Conservation (phyloP, 768 basidiomycete genomes). For the Botryobasidium botryosum region DNA sequence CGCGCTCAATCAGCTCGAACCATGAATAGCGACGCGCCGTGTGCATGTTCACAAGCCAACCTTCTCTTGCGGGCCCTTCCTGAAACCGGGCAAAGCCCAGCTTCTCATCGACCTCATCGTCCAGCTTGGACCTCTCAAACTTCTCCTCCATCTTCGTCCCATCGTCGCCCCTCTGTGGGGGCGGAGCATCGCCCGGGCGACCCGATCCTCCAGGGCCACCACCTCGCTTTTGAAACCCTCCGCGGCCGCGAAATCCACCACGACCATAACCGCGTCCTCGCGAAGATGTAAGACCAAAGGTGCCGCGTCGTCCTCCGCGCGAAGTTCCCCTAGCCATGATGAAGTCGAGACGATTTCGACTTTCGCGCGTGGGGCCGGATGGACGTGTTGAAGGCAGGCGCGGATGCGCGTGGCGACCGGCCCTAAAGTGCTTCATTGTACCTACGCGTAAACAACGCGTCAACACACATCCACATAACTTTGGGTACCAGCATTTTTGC, state of each 20-base stretch:
- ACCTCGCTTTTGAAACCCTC: slow-evolving; percentile 33
- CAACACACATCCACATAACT: no score
- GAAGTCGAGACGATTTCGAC: no score
- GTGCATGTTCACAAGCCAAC: slow-evolving; percentile 99
- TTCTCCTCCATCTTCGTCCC: slow-evolving; percentile 72
- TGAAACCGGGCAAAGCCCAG: slow-evolving; percentile 72
- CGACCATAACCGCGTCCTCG: no score
- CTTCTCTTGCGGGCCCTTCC: slow-evolving; percentile 61
- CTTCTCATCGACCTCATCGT: slow-evolving; percentile 86
- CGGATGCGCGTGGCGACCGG: no score
- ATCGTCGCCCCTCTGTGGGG: slow-evolving; percentile 68
- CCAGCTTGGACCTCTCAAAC: slow-evolving; percentile 60
- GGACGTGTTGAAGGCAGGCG: no score
- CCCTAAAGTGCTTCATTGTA: no score
- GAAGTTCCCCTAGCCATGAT: no score
- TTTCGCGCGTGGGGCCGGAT: no score
- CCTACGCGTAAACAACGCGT: no score
- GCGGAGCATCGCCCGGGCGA: slow-evolving; percentile 22
- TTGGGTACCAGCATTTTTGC: no score
- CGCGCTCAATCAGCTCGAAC: background rate
- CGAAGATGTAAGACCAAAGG: slow-evolving; percentile 33
- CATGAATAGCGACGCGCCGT: slow-evolving; percentile 39
- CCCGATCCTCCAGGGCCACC: slow-evolving; percentile 22
- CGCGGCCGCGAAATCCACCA: slow-evolving; percentile 25
- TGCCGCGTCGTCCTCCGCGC: slow-evolving; percentile 33